Conservation (phyloP, 2,329 filamentous ascomycete genomes). For the Penicillium sp. region DNA sequence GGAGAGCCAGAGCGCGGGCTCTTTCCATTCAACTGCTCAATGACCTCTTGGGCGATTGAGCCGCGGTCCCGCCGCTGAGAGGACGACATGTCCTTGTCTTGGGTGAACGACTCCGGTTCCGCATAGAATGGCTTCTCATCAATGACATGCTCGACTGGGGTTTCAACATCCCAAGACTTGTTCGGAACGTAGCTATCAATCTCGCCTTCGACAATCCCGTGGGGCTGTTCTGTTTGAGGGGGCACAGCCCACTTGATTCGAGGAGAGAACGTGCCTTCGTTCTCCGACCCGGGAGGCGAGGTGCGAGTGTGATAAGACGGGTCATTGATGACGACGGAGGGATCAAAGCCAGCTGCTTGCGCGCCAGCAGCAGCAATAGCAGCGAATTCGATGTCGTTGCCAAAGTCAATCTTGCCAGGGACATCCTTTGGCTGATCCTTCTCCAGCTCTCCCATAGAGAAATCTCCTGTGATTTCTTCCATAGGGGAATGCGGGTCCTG, state of each 20-base stretch:
- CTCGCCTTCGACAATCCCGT: conserved; percentile 59
- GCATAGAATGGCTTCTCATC: conserved; percentile 29
- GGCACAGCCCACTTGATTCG: conserved; percentile 55
- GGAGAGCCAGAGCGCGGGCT: conserved; percentile 24
- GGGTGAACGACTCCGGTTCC: conserved; percentile 29
- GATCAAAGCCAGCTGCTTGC: conserved; percentile 72
- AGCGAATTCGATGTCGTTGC: conserved; percentile 71
- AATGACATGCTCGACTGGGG: conserved; percentile 18
- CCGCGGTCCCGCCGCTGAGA: conserved; percentile 16
- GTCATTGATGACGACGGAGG: conserved; percentile 72
- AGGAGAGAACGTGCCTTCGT: conserved; percentile 59
- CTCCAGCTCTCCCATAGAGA: conserved; percentile 19
- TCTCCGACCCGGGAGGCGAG: conserved; percentile 67
- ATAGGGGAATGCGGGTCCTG: conserved; percentile 36
- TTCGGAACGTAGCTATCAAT: conserved; percentile 50
- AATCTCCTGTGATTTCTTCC: conserved; percentile 20
- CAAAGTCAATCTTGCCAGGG: conserved; percentile 54
- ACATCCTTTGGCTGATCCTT: conserved; percentile 13
- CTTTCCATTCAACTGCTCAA: conserved; percentile 34
- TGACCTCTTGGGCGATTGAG: conserved; percentile 34
- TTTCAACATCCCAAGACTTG: conserved; percentile 35
- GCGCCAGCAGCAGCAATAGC: conserved; percentile 72
- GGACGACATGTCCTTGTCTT: conserved; percentile 12
- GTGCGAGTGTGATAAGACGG: conserved; percentile 67
- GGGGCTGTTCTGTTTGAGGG: conserved; percentile 46